A percentile compares a stretch with the other conserved stretches of the same genome.
phyloP scores from a whole-genome alignment of 2,329 filamentous ascomycete species.

The Diplodia corticola region DNA sequence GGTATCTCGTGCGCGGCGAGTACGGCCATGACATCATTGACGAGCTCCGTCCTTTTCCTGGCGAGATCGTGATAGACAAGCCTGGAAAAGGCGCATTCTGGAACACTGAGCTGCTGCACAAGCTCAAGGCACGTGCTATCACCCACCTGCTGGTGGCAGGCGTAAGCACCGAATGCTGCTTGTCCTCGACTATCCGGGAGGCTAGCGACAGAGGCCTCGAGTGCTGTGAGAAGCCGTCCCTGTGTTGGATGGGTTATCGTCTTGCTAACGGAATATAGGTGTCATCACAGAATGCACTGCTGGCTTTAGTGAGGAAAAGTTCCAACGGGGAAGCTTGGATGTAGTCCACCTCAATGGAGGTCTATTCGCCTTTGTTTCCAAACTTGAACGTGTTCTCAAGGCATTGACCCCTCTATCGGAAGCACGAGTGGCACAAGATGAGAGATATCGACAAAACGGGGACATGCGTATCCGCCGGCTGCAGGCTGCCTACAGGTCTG shows the following conservation, averaged over 20 bases:
- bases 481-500: constrained; percentile 46
- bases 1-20: constrained; percentile 55
- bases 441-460: constrained; percentile 34
- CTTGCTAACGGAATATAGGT: constrained; percentile 29
- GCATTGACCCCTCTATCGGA: constrained; percentile 29
- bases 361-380: constrained; percentile 52
- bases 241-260: neutral
- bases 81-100: constrained; percentile 62
- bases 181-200: constrained; percentile 58
- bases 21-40: constrained; percentile 58
- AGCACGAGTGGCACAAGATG: neutral
- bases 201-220: constrained; percentile 63
- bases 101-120: constrained; percentile 56
- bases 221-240: constrained; percentile 46
- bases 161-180: constrained; percentile 61
- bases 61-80: constrained; percentile 59
- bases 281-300: constrained; percentile 47
- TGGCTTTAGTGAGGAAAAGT: constrained; percentile 50
- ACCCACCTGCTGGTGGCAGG: constrained; percentile 60
- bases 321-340: constrained; percentile 51
- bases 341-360: constrained; percentile 55
- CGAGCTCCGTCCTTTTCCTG: constrained; percentile 52
- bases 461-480: constrained; percentile 48
- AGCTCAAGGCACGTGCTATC: constrained; percentile 55
- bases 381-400: constrained; percentile 44